Evolutionary conservation across 805 yeast genomes (phyloP).

Genomic region (Diddensiella santjacobensis): DNA sequence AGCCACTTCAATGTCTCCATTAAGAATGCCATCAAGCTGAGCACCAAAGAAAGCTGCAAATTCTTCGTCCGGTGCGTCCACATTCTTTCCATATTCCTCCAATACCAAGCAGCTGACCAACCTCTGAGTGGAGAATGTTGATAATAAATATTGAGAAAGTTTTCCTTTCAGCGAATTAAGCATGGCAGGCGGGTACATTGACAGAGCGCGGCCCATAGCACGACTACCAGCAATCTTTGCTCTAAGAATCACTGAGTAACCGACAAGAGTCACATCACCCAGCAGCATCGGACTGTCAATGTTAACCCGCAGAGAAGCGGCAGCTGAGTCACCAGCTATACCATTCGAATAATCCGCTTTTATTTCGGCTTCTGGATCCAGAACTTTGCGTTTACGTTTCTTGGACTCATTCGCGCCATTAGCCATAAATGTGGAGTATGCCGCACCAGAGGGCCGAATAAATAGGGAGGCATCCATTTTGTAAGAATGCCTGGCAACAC

Average conservation of each 20-base stretch:
- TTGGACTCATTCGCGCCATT: not conserved
- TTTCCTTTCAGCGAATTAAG: slow-evolving; percentile 14
- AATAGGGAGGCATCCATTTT: slow-evolving; percentile 74
- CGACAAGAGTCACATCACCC: slow-evolving; percentile 88
- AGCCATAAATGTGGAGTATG: slow-evolving; percentile 31
- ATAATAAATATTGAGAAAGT: slow-evolving; percentile 41
- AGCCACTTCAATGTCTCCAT: slow-evolving; percentile 33
- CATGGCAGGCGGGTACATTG: slow-evolving; percentile 21
- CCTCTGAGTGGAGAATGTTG: slow-evolving; percentile 78
- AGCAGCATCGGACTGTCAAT: slow-evolving; percentile 89
- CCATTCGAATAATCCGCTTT: slow-evolving; percentile 4
- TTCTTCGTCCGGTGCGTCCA: slow-evolving; percentile 7
- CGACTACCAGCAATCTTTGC: slow-evolving; percentile 73
- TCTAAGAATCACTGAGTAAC: slow-evolving; percentile 64
- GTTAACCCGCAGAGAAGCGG: slow-evolving; percentile 46
- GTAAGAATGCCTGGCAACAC: slow-evolving; percentile 84
- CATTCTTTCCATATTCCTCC: slow-evolving; percentile 50
- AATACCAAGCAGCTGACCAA: slow-evolving; percentile 64
- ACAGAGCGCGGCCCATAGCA: slow-evolving; percentile 59
- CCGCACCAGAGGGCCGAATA: slow-evolving; percentile 72
- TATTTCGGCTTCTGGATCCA: slow-evolving; percentile 32
- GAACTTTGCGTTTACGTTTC: slow-evolving; percentile 34
- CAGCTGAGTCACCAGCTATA: not conserved
- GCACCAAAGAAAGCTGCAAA: slow-evolving; percentile 17
- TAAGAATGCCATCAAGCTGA: slow-evolving; percentile 15